Percentiles rank a stretch among this genome's conserved stretches.
phyloP scores from a whole-genome alignment of 2,329 filamentous ascomycete species.

The Penicillium sp. region DNA sequence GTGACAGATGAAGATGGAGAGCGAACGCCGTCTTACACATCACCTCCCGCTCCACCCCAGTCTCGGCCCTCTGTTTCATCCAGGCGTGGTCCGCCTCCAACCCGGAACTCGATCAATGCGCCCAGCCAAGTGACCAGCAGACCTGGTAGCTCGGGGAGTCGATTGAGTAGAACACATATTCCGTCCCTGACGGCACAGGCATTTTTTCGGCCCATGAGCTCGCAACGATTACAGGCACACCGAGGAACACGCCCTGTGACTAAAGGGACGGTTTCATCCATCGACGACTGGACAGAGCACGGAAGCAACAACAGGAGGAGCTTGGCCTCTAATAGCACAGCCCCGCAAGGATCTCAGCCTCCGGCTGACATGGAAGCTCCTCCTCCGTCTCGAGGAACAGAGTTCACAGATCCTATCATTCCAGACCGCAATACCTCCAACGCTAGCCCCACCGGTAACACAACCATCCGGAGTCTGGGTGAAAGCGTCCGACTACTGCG shows the following conservation, averaged over 20 bases:
- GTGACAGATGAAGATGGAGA: conserved; percentile 64
- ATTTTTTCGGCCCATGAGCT: conserved; percentile 96
- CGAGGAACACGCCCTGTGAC: conserved; percentile 58
- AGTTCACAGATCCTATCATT: conserved; percentile 71
- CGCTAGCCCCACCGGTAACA: conserved; percentile 65
- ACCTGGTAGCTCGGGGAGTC: conserved; percentile 58
- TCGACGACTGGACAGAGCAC: conserved; percentile 47
- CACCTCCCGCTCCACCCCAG: conserved; percentile 54
- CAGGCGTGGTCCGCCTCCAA: conserved; percentile 51
- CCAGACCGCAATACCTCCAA: conserved; percentile 70
- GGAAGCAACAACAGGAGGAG: conserved; percentile 57
- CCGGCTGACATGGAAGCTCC: conserved; percentile 52
- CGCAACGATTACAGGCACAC: conserved; percentile 88
- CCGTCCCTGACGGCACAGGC: conserved; percentile 84
- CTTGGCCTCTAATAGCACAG: conserved; percentile 54
- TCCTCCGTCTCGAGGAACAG: conserved; percentile 77
- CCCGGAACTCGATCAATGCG: conserved; percentile 40
- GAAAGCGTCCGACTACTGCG: conserved; percentile 80
- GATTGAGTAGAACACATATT: conserved; percentile 79
- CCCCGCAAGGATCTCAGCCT: conserved; percentile 37
- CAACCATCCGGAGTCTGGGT: conserved; percentile 62
- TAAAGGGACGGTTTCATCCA: conserved; percentile 34
- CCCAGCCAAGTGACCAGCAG: conserved; percentile 50
- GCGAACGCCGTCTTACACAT: conserved; percentile 34
- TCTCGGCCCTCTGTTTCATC: conserved; percentile 58